A percentile compares a stretch with the other conserved stretches of the same genome.
phyloP scores from a whole-genome alignment of 257 asterid species.

The Primulina eburnea region DNA sequence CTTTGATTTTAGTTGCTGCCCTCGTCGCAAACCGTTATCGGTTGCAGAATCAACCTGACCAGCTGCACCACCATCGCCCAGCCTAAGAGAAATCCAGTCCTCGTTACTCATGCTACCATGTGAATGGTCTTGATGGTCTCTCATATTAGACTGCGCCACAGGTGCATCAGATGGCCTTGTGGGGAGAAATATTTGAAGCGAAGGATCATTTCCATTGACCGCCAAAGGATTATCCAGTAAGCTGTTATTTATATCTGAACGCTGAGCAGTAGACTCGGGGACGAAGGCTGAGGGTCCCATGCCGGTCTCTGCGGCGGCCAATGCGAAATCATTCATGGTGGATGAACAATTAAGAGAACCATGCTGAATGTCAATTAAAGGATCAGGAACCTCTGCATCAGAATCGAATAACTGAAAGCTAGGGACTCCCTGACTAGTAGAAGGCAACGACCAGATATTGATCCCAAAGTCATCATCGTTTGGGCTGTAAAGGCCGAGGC shows the following conservation, averaged over 20 bases:
- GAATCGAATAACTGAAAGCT: constrained; percentile 84
- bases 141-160: constrained; percentile 44
- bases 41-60: constrained; percentile 36
- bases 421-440: constrained; percentile 70
- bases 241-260: constrained; percentile 46
- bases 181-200: constrained; percentile 92
- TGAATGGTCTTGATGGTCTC: constrained; percentile 55
- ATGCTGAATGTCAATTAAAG: constrained; percentile 61
- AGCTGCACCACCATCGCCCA: constrained; percentile 65
- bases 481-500: constrained; percentile 48
- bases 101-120: constrained; percentile 57
- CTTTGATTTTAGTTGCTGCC: constrained; percentile 21
- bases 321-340: constrained; percentile 46
- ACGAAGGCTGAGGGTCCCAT: constrained; percentile 54
- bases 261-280: constrained; percentile 43
- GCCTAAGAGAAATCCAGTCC: constrained; percentile 89
- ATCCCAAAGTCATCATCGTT: constrained; percentile 66
- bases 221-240: constrained; percentile 73
- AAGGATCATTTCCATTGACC: constrained; percentile 69
- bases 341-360: constrained; percentile 52
- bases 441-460: constrained; percentile 74
- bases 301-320: constrained; percentile 46
- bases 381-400: constrained; percentile 61
- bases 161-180: constrained; percentile 71
- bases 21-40: constrained; percentile 35